Base-by-base conservation (phyloP, 2,329 filamentous ascomycete genomes). In the Alternaria sp. region DNA sequence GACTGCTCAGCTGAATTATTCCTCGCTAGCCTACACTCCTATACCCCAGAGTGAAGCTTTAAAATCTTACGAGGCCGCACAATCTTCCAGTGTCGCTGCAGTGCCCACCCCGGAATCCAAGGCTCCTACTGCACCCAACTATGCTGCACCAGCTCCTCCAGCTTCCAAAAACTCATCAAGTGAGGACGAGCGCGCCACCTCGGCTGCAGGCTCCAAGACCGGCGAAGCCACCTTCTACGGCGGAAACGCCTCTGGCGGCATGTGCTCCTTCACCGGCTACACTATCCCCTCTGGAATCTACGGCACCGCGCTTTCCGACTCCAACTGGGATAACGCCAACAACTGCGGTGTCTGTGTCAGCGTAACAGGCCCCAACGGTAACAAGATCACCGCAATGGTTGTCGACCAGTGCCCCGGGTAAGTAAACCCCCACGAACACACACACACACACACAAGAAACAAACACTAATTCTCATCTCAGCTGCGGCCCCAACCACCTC, bases 241-340 rank as follows among this genome's bases (percentile, higher is more conserved):
- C 31, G 75, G 75, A 7, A 77, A 78, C 70, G 71, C 86, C 2
- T 73, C 76, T 5, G 87, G 87, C 37, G 88, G 88, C 61, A 82
- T 81, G 58, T 91, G 88, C 76, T 86, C 84, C 11, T 89, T 90
- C 80, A 79, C 80, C 7, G 84, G 82, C 50, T 89, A 89, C 78
- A 87, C 82, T 3, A 78, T 90, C 26, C 87, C 88, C 6, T 79
- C 82, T 10, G 79, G 80, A 11, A 74, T 90, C 55, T 85, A 80
- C 66, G 88, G 88, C 54, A 87, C 86, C 9, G 88, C 88, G 2
- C 81, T 87, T 49, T 86, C 87, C 0, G 82, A 82, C 37, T 77
- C 80, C 3, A 83, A 82, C 65, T 90, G 88, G 88, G 74, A 81
- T 50, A 76, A 72, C 51, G 81, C 83, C 2, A 81, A 78, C 40